Percentiles rank a stretch among this genome's conserved stretches.
phyloP scores from a whole-genome alignment of 805 yeast genomes.

The Komagataella mondaviorum region DNA sequence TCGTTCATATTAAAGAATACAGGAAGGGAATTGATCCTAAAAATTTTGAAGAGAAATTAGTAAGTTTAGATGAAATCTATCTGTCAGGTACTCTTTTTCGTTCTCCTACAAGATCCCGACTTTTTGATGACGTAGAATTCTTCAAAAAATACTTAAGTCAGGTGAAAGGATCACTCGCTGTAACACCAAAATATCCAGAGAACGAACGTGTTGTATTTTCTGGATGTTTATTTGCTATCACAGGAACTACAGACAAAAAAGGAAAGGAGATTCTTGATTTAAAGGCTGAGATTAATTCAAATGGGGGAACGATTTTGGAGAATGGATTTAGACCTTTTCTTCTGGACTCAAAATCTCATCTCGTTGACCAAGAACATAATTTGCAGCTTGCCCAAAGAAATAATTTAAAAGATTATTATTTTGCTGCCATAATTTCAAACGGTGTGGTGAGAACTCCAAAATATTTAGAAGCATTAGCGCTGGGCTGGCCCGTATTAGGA shows the following conservation, averaged over 20 bases:
- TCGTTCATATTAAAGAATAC: conserved; percentile 23
- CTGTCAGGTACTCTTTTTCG: background rate
- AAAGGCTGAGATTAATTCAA: background rate
- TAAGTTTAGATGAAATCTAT: background rate
- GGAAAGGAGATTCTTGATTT: background rate
- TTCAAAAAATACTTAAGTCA: conserved; percentile 5
- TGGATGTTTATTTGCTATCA: conserved; percentile 1
- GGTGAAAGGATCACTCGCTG: background rate
- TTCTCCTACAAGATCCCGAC: conserved; percentile 1
- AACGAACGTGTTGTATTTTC: background rate
- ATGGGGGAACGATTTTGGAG: conserved; percentile 21
- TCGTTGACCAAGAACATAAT: conserved; percentile 5
- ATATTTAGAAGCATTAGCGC: conserved; percentile 60
- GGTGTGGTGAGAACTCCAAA: conserved; percentile 54
- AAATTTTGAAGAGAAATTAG: conserved; percentile 7
- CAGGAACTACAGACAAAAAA: background rate
- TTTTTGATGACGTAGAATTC: conserved; percentile 7
- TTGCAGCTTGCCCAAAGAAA: background rate
- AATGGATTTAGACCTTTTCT: conserved; percentile 20
- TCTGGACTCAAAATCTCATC: conserved; percentile 1
- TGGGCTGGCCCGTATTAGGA: conserved; percentile 80
- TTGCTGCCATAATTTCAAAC: conserved; percentile 56
- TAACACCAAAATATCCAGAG: background rate
- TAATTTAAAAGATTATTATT: conserved; percentile 18
- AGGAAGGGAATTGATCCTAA: conserved; percentile 7